These are phyloP conservation scores for Penicillium psychrosexuale DNA, from an alignment of 2,329 filamentous ascomycete genomes.

Conservation along the genomic window DNA sequence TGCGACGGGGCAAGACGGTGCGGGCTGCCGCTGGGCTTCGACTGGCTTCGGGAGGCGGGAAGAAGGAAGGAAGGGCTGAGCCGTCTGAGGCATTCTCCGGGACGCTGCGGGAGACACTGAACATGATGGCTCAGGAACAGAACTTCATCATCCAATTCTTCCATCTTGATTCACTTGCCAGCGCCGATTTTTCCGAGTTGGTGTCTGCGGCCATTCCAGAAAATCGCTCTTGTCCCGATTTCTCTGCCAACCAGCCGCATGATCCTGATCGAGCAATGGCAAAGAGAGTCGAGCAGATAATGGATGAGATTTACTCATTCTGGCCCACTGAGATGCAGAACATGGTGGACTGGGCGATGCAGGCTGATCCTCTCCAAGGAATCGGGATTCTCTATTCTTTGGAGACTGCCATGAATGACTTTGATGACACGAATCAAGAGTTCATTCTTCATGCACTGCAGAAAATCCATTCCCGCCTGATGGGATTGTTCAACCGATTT, in stretches of 20 bases:
- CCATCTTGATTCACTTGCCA: conserved; percentile 82
- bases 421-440: conserved; percentile 89
- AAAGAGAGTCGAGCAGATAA: conserved; percentile 76
- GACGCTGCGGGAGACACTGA: conserved; percentile 76
- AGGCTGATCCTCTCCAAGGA: conserved; percentile 82
- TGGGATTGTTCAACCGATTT: conserved; percentile 77
- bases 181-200: conserved; percentile 77
- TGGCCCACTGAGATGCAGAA: conserved; percentile 73
- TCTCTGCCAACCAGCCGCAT: conserved; percentile 72
- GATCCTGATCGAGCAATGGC: conserved; percentile 86
- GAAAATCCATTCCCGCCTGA: conserved; percentile 71
- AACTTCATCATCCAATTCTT: conserved; percentile 98
- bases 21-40: conserved; percentile 44
- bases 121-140: conserved; percentile 85
- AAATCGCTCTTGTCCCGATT: conserved; percentile 67
- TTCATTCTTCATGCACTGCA: conserved; percentile 78
- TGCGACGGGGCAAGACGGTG: conserved; percentile 84
- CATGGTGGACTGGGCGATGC: conserved; percentile 79
- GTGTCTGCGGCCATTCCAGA: conserved; percentile 65
- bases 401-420: conserved; percentile 72
- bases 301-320: conserved; percentile 85
- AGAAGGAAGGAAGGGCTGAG: conserved; percentile 63
- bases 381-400: conserved; percentile 79
- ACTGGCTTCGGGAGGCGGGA: conserved; percentile 48
- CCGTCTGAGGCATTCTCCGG: conserved; percentile 79